phyloP scores from a whole-genome alignment of 1,284 basidiomycete species.

The Tausonia pullulans region DNA sequence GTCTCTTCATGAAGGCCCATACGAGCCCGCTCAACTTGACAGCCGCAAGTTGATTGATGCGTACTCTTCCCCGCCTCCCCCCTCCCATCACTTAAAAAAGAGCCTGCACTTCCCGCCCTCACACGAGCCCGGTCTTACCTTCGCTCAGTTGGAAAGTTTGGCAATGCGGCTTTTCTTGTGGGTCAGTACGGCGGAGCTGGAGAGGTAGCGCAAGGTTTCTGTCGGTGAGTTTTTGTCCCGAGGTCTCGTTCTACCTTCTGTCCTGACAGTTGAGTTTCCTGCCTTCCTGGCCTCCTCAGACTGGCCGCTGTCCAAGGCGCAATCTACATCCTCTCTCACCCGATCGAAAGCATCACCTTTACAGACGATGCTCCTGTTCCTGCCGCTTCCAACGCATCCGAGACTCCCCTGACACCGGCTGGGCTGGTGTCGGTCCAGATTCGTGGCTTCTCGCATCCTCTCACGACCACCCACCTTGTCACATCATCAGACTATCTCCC shows the following conservation, averaged over 20 bases:
- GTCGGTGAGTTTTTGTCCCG: slow-evolving; percentile 37
- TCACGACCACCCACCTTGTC: slow-evolving; percentile 40
- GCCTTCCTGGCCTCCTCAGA: slow-evolving; percentile 33
- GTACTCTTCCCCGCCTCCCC: not conserved
- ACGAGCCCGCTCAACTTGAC: not conserved
- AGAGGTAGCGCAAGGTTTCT: slow-evolving; percentile 88
- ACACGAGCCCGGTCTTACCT: slow-evolving; percentile 60
- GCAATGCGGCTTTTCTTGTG: slow-evolving; percentile 78
- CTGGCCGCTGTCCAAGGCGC: slow-evolving; percentile 72
- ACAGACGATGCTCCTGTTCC: not conserved
- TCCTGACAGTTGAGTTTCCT: not conserved
- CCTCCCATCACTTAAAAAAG: slow-evolving; percentile 32
- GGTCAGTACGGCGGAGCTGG: slow-evolving; percentile 90
- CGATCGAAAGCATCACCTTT: not conserved
- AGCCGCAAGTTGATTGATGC: not conserved
- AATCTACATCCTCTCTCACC: slow-evolving; percentile 64
- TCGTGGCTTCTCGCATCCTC: slow-evolving; percentile 47
- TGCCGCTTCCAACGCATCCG: not conserved
- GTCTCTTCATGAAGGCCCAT: slow-evolving; percentile 13
- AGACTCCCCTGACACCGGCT: slow-evolving; percentile 17
- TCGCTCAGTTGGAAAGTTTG: slow-evolving; percentile 73
- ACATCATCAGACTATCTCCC: slow-evolving; percentile 40
- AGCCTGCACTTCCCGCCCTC: slow-evolving; percentile 53
- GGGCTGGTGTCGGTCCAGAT: slow-evolving; percentile 31
- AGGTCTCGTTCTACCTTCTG: not conserved